Percentiles rank a stretch among this genome's conserved stretches.
These are phyloP conservation scores for Onygena corvina DNA, from an alignment of 2,329 filamentous ascomycete species.

Conservation along the genomic window DNA sequence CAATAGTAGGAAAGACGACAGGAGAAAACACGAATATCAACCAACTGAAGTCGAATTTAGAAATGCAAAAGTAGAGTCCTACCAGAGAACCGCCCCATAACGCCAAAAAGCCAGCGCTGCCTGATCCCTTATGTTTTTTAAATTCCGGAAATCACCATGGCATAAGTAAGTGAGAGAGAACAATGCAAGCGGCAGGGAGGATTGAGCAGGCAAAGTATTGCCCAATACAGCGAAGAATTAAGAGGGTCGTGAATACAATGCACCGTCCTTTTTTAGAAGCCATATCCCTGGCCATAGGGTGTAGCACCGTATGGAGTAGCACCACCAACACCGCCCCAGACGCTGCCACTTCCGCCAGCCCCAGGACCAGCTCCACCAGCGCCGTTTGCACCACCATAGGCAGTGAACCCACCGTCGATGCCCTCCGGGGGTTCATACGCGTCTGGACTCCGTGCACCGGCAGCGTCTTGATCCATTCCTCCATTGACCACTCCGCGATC, in stretches of 20 bases:
- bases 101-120: neutral
- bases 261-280: slow-evolving; percentile 17
- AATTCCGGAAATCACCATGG: neutral
- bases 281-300: slow-evolving; percentile 44
- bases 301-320: slow-evolving; percentile 50
- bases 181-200: neutral
- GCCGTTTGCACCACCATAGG: slow-evolving; percentile 24
- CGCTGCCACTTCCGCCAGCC: slow-evolving; percentile 38
- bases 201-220: neutral
- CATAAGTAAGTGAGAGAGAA: neutral
- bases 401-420: slow-evolving; percentile 32
- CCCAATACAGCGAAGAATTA: neutral
- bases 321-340: slow-evolving; percentile 50
- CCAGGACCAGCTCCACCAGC: slow-evolving; percentile 11
- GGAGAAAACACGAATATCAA: neutral
- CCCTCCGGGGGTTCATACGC: slow-evolving; percentile 37
- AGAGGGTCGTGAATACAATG: neutral
- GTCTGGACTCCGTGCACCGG: slow-evolving; percentile 40
- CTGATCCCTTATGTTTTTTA: neutral
- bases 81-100: neutral
- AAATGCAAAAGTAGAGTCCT: neutral
- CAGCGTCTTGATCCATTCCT: slow-evolving; percentile 26
- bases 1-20: neutral
- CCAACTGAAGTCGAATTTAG: neutral
- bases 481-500: slow-evolving; percentile 38